A percentile compares a stretch with the other conserved stretches of the same genome.
Conservation (phyloP, 1,284 basidiomycete species). For the Farysia itapuensis region DNA sequence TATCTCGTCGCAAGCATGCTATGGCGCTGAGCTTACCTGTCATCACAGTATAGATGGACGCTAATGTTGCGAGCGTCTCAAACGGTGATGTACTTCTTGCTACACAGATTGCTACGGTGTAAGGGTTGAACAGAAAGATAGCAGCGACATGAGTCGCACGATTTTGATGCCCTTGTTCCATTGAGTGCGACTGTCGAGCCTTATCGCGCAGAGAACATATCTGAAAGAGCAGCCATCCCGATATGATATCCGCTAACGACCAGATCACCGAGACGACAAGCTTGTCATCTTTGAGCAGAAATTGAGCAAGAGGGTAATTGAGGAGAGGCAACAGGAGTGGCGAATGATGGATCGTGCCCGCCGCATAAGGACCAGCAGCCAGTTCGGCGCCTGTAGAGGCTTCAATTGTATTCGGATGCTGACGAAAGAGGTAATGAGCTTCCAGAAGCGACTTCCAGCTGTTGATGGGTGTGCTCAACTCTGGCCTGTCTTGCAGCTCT, state of each 20-base stretch:
- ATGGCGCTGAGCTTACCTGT: slow-evolving; percentile 65
- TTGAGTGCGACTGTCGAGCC: slow-evolving; percentile 14
- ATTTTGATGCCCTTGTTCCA: slow-evolving; percentile 28
- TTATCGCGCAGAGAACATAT: slow-evolving; percentile 16
- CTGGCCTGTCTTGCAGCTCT: slow-evolving; percentile 64
- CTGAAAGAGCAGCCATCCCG: slow-evolving; percentile 48
- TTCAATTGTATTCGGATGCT: slow-evolving; percentile 2
- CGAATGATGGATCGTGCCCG: slow-evolving; percentile 66
- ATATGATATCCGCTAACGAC: slow-evolving; percentile 70
- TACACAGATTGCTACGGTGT: slow-evolving; percentile 75
- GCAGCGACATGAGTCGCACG: slow-evolving; percentile 28
- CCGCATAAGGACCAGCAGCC: slow-evolving; percentile 10
- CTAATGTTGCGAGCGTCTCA: slow-evolving; percentile 72
- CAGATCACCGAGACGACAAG: slow-evolving; percentile 68
- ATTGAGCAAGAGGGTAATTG: slow-evolving; percentile 23
- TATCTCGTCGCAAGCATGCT: too few species aligned
- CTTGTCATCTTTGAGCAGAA: slow-evolving; percentile 52
- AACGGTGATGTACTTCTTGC: slow-evolving; percentile 78
- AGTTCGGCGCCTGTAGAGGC: neutral
- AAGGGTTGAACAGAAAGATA: slow-evolving; percentile 80
- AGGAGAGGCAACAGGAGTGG: slow-evolving; percentile 72
- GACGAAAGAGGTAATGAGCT: slow-evolving; percentile 22
- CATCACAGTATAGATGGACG: slow-evolving; percentile 73
- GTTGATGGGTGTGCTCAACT: slow-evolving; percentile 79
- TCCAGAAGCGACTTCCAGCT: slow-evolving; percentile 68